Base-by-base conservation (phyloP, 495 filamentous ascomycete genomes). In the Polyplosphaeria fusca region DNA sequence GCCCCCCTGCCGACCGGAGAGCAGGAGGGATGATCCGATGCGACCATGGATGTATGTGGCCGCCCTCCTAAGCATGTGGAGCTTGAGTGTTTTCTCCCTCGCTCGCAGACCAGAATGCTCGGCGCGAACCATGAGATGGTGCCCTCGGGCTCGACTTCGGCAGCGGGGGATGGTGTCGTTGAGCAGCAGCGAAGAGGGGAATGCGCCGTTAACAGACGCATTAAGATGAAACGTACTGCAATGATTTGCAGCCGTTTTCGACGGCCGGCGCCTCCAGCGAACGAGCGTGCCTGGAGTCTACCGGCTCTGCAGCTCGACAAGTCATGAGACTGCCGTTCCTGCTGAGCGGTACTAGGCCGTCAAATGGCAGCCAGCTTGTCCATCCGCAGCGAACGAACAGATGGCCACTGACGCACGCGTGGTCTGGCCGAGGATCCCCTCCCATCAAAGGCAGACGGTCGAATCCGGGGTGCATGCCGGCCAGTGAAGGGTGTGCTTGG, bases 251-350 rank as follows among this genome's bases (percentile, higher is more conserved):
- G 9, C 57, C 57, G 7, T 30, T 14, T 5, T 27, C 40, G 14
- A 20, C 39, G 23, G 11, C 47, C 48, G 49, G 47, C 47, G 41
- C 18, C 19, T 25, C 16, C 14, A 14, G 28, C 42, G 37, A 51
- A 50, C 47, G 45, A 58, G 38, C 24, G 47, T n/a, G 37, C 46
- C 22, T 35, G 54, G 22, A 27, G 40, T 2, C 14, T 2, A 23
- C 26, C 40, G 19, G 26, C 5, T 23, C 13, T 47, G 43, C 44
- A 58, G 54, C 28, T 19, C 44, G 19, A 50, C 44, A 54, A 23
- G 58, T 61, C 58, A 61, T 61, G 58, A 55, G 58, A 55, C 43
- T 52, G 19, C 39, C 19, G n/a, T n/a, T 23, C 18, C 11, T 18
- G 19, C 18, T 49, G 42, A 41, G 42, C 56, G 20, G 40, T 60